These are phyloP conservation scores for Thyridium curvatum DNA, from an alignment of 2,329 filamentous ascomycete species.

Conservation along the genomic window DNA sequence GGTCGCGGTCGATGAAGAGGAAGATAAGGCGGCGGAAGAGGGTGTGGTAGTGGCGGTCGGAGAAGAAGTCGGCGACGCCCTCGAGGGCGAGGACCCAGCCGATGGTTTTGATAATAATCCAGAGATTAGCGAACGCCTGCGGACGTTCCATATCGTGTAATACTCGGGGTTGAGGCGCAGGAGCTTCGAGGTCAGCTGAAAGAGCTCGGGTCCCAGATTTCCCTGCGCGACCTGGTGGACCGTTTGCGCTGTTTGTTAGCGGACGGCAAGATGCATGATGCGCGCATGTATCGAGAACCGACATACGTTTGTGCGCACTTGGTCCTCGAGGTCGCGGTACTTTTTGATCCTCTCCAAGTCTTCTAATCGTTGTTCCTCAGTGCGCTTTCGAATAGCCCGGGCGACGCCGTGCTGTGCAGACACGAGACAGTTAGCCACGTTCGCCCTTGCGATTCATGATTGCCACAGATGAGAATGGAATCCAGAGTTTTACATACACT, in stretches of 20 bases:
- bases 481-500: too few relatives aligned
- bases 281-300: too few relatives aligned
- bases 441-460: too few relatives aligned
- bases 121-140: conserved; percentile 63
- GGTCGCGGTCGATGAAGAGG: conserved; percentile 46
- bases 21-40: conserved; percentile 56
- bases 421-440: too few relatives aligned
- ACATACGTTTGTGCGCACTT: conserved; percentile 59
- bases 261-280: too few relatives aligned
- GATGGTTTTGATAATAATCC: conserved; percentile 48
- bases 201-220: conserved; percentile 48
- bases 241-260: conserved; percentile 7
- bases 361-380: conserved; percentile 63
- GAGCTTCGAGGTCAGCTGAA: conserved; percentile 65
- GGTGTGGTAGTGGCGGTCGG: conserved; percentile 49
- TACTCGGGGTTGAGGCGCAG: conserved; percentile 78
- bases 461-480: too few relatives aligned
- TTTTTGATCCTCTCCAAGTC: conserved; percentile 70
- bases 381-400: conserved; percentile 56
- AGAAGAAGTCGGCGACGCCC: conserved; percentile 47
- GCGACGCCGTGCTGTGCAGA: conserved; percentile 70
- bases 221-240: conserved; percentile 32
- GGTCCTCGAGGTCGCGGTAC: conserved; percentile 66
- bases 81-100: conserved; percentile 46
- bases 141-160: conserved; percentile 87